phyloP scores from a whole-genome alignment of 768 basidiomycete species.

The Lactarius sp. region DNA sequence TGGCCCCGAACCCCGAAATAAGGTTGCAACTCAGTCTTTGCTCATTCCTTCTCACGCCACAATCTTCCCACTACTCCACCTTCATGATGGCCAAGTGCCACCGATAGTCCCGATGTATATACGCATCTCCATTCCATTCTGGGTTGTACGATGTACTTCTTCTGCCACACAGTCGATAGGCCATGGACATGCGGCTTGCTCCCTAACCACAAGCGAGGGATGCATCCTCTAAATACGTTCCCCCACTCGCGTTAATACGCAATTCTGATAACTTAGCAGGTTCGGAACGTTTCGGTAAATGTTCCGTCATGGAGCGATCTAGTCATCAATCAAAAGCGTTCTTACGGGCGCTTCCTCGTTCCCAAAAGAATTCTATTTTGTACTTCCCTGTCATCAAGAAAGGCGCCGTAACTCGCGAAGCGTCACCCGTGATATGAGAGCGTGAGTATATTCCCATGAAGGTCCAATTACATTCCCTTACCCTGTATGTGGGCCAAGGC shows the following conservation, averaged over 20 bases:
- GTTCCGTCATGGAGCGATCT: not conserved
- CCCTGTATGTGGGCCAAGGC: too few relatives aligned
- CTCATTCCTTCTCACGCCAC: constrained; percentile 16
- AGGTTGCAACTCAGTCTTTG: constrained; percentile 11
- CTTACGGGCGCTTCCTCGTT: not conserved
- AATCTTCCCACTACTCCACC: not conserved
- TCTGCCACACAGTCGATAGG: not conserved
- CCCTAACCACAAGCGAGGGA: not conserved
- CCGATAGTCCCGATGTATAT: not conserved
- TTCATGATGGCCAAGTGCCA: too few relatives aligned
- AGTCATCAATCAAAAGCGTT: not conserved
- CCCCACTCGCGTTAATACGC: not conserved
- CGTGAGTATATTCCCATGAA: constrained; percentile 13
- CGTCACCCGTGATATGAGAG: not conserved
- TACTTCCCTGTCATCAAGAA: not conserved
- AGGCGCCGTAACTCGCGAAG: not conserved
- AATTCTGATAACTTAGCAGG: not conserved
- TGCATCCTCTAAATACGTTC: not conserved
- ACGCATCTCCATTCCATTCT: not conserved
- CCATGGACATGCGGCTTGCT: not conserved
- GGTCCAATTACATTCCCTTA: not conserved
- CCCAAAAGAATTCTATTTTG: constrained; percentile 11
- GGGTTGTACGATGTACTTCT: not conserved
- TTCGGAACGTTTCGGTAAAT: not conserved
- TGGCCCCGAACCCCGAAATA: constrained; percentile 1